Evolutionary conservation across 345 rosid genomes (phyloP), one percentile per base, ranked within the genome.

Genomic region (Sisymbrium irio): DNA sequence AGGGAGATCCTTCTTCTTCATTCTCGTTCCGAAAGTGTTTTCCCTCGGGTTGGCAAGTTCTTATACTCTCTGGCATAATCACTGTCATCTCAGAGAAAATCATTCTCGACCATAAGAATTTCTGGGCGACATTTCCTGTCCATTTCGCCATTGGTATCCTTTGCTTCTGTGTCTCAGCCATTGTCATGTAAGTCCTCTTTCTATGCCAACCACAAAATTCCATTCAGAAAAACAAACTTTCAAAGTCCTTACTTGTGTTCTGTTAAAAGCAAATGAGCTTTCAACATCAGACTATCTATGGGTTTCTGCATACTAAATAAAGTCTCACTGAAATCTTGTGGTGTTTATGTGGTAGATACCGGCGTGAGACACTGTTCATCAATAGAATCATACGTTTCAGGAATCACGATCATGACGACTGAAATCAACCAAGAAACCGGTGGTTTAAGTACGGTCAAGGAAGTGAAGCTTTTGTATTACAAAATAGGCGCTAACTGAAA

Each of bases 31-130:
- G 57, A 22, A 53, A 80, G 41, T 83, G 94, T 72, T 77, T 95
- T 78, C 98, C 99, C 72, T 84, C 86, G 15, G 99, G 88, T 32
- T 89, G 96, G 88, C 63, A 69, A 41, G 54, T 84, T 65, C 82
- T 92, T 66, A 68, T 87, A 62, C 30, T 89, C 71, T 84, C 95
- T 5, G 80, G 92, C 49, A 72, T 75, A 59, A 72, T 75, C 32
- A 90, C 97, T 39, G 84, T 83, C 73, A 41, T 74, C 39, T 85
- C 91, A 6, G 91, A 87, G 86, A 86, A 75, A 61, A 58, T 75
- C 2, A 56, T 80, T 63, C 81, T 84, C 60, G 85, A 87, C 80
- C 80, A 64, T 53, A 88, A 86, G 77, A 83, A 82, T 30, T 84
- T 86, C 67, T 87, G 82, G 87, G 79, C 76, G 40, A 78, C 89